phyloP scores from a whole-genome alignment of 2,329 filamentous ascomycete genomes.

The Pseudogymnoascus sp. region DNA sequence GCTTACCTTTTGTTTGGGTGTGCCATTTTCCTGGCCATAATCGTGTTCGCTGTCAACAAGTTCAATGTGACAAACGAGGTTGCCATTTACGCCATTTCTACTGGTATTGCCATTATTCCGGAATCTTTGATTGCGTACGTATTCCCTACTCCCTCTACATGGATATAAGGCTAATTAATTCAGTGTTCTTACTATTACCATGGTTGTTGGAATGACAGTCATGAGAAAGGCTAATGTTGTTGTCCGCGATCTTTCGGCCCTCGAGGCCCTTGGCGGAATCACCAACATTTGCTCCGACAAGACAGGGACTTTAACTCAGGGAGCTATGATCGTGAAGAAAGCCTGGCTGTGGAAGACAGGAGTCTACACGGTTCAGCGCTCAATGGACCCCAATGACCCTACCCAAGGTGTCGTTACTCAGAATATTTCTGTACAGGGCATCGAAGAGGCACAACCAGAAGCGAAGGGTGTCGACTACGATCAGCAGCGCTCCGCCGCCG shows the following conservation, averaged over 20 bases:
- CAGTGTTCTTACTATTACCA: conserved; percentile 46
- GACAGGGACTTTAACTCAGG: conserved; percentile 58
- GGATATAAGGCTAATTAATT: conserved; percentile 29
- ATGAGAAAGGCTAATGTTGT: conserved; percentile 40
- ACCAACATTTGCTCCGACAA: conserved; percentile 72
- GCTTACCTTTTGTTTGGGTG: conserved; percentile 55
- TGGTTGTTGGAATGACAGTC: conserved; percentile 38
- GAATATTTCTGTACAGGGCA: conserved; percentile 13
- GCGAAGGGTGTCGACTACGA: conserved; percentile 47
- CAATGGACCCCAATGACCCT: conserved; percentile 45
- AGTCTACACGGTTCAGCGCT: conserved; percentile 42
- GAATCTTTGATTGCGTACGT: conserved; percentile 41
- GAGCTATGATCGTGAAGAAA: conserved; percentile 51
- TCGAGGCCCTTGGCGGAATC: conserved; percentile 64
- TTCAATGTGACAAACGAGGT: conserved; percentile 49
- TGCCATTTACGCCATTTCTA: conserved; percentile 40
- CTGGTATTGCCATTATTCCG: conserved; percentile 49
- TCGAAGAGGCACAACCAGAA: conserved; percentile 27
- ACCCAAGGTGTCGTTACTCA: conserved; percentile 39
- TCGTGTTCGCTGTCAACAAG: conserved; percentile 32
- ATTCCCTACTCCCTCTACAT: not conserved
- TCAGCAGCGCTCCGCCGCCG: conserved; percentile 49
- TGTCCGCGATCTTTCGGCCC: conserved; percentile 36
- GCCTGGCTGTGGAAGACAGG: conserved; percentile 46
- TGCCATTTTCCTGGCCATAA: conserved; percentile 34